Base-by-base conservation (phyloP, 1,139 yeast genomes). In the Hansenula anomala region DNA sequence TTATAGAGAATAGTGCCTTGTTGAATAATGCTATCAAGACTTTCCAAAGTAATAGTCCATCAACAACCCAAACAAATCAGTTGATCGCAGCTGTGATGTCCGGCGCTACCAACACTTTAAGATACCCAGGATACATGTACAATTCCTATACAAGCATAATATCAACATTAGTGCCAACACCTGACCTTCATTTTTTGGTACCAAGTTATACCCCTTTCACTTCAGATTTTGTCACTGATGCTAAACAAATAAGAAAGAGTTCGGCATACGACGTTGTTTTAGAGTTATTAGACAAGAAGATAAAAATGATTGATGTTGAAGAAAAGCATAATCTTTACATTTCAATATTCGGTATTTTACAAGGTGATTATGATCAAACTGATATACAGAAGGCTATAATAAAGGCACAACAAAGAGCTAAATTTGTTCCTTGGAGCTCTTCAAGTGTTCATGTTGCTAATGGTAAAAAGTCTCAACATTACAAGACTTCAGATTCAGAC, bases 111-210 rank as follows among this genome's bases (percentile, higher is more conserved):
- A 86, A 90, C 46, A 88, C 97, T 0, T 64, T 92, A 30, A 69
- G 98, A 47, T 92, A 87, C 58, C 98, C 98, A 3, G 83, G 95
- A 36, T 89, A 89, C 61, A 80, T 89, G 76, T 92, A 86, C 68
- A 85, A 85, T 52, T 89, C 95, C 15, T 66, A 85, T 49, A 88
- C 90, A 34, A 82, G 95, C 37, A 80, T 92, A 15, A 64, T 89
- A 42, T 82, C 97, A 1, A 78, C 94, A 1, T 64, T 94, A 46
- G 76, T 92, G 4, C 97, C 97, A 1, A 81, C 90, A 0, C 96
- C 97, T 1, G 88, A 87, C 38, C 69, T 90, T 49, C 96, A 92
- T 60, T 94, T 92, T 55, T 64, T 92, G 22, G 76, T 84, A 30
- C 84, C 97, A 5, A 78, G 96, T 39, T 85, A 86, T 52, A 88